These are phyloP conservation scores for Vigna angularis DNA, from an alignment of 306 rosid species.

Conservation along the genomic window DNA sequence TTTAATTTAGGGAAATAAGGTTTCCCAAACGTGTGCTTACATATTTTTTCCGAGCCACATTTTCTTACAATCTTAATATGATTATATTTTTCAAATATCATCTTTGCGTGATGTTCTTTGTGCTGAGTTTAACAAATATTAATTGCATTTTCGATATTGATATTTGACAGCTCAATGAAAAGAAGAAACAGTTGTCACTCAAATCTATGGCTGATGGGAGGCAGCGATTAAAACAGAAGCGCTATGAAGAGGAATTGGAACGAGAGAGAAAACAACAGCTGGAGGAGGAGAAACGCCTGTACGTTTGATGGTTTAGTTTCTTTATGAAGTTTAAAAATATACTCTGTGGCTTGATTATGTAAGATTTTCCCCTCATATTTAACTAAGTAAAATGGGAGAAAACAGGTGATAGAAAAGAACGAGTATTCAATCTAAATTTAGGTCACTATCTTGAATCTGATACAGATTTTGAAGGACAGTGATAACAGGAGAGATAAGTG, in stretches of 20 bases:
- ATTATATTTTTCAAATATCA: slow-evolving; percentile 7
- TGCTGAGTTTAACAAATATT: slow-evolving; percentile 11
- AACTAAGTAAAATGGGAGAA: slow-evolving; percentile 1
- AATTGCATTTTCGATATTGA: slow-evolving; percentile 30
- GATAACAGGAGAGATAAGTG: too few species aligned
- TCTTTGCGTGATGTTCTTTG: slow-evolving; percentile 8
- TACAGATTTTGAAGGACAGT: background rate
- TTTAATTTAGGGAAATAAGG: background rate
- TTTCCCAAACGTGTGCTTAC: slow-evolving; percentile 2
- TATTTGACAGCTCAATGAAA: slow-evolving; percentile 70
- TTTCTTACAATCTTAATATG: slow-evolving; percentile 16
- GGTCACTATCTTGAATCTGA: background rate
- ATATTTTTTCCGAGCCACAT: background rate
- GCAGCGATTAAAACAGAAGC: slow-evolving; percentile 78
- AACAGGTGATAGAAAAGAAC: background rate
- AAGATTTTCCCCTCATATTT: background rate
- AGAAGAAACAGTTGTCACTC: slow-evolving; percentile 75
- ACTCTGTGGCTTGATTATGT: background rate
- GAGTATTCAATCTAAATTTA: background rate
- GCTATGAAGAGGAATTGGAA: slow-evolving; percentile 74
- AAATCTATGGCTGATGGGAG: slow-evolving; percentile 84
- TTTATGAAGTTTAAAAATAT: background rate
- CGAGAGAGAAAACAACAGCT: slow-evolving; percentile 70
- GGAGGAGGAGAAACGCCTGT: slow-evolving; percentile 77
- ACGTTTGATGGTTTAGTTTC: slow-evolving; percentile 39